Percentiles rank a stretch among this genome's conserved stretches.
phyloP scores from a whole-genome alignment of 1,284 basidiomycete genomes.

The Rhodotorula mucilaginosa region DNA sequence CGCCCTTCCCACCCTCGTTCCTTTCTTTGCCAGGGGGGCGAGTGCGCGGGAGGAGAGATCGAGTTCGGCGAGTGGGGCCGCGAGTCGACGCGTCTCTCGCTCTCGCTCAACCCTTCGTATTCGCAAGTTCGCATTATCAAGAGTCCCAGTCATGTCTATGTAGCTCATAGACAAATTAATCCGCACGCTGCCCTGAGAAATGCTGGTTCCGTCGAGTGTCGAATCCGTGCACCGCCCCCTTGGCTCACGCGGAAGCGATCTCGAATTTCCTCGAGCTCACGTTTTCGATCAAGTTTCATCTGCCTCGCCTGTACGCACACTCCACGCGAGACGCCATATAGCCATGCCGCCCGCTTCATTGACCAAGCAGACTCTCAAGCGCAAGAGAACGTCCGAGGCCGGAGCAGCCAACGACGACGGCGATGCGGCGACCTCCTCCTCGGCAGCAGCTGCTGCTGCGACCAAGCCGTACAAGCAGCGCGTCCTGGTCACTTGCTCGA shows the following conservation, averaged over 20 bases:
- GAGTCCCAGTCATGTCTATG: too few species aligned
- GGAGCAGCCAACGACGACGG: conserved; percentile 8
- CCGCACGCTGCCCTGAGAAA: too few species aligned
- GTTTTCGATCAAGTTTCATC: not conserved
- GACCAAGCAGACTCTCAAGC: conserved; percentile 35
- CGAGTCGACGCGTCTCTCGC: too few species aligned
- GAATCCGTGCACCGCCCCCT: not conserved
- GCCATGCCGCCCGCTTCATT: conserved; percentile 29
- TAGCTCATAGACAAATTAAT: too few species aligned
- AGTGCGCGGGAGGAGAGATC: too few species aligned
- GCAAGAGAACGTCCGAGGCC: conserved; percentile 27
- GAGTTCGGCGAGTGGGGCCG: too few species aligned
- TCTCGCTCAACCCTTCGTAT: too few species aligned
- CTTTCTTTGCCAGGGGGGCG: too few species aligned
- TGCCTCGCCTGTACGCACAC: not conserved
- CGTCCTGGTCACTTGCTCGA: conserved; percentile 85
- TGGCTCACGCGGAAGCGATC: not conserved
- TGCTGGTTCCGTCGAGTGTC: too few species aligned
- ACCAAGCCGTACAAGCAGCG: conserved; percentile 54
- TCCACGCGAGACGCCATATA: not conserved
- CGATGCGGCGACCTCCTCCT: conserved; percentile 8
- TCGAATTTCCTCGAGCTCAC: not conserved
- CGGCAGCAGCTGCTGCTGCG: not conserved
- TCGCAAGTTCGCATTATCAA: too few species aligned
- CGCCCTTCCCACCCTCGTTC: too few species aligned